Evolutionary conservation across 768 basidiomycete genomes (phyloP).

Genomic region (Suillus alpinus): DNA sequence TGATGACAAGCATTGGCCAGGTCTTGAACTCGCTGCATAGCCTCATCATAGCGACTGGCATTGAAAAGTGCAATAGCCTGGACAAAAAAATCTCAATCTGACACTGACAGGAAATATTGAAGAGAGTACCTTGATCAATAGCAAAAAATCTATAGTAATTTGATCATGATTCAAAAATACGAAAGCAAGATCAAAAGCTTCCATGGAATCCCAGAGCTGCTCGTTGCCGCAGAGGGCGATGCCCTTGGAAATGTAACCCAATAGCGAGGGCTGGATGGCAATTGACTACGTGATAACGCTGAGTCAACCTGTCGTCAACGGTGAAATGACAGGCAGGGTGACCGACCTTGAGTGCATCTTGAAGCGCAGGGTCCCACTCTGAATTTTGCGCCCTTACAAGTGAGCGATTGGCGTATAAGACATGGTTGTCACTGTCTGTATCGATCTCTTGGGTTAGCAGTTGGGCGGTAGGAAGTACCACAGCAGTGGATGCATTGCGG

Average conservation of each 20-base stretch:
- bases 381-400: not conserved
- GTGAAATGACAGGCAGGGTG: not conserved
- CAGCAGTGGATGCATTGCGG: not conserved
- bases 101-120: not conserved
- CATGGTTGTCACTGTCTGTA: not conserved
- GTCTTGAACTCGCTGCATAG: not conserved
- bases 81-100: too few species aligned
- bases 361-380: not conserved
- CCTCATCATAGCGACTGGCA: not conserved
- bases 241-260: too few species aligned
- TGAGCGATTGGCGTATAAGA: not conserved
- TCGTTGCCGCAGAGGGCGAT: not conserved
- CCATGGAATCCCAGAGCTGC: too few species aligned
- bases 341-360: not conserved
- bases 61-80: too few species aligned
- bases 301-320: not conserved
- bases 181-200: not conserved
- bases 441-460: not conserved
- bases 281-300: not conserved
- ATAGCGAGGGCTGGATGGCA: not conserved
- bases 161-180: not conserved
- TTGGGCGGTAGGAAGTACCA: not conserved
- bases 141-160: not conserved
- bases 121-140: not conserved
- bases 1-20: not conserved